Evolutionary conservation across 768 basidiomycete species (phyloP).

Genomic region (Chlorophyllum brunneum): DNA sequence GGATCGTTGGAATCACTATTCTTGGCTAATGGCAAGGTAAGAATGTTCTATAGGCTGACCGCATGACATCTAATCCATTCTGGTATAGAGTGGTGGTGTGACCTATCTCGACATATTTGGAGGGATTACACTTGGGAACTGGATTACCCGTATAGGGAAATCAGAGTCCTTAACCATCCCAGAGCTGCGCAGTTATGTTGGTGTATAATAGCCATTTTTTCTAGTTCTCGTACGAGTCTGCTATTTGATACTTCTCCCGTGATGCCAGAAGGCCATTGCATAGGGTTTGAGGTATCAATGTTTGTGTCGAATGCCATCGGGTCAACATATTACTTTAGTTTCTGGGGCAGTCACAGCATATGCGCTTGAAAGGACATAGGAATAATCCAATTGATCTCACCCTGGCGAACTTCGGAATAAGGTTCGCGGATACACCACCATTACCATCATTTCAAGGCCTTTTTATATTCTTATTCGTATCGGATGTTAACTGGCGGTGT

Average conservation of each 20-base stretch:
- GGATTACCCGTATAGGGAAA: constrained; percentile 13
- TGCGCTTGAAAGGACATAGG: too few relatives aligned
- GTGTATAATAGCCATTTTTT: constrained; percentile 3
- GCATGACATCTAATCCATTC: not conserved
- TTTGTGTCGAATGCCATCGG: too few relatives aligned
- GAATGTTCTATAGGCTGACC: not conserved
- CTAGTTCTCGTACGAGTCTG: too few relatives aligned
- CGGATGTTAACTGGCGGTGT: too few relatives aligned
- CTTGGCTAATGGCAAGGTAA: constrained; percentile 14
- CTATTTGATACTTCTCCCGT: not conserved
- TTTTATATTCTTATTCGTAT: too few relatives aligned
- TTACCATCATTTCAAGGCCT: too few relatives aligned
- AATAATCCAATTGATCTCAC: too few relatives aligned
- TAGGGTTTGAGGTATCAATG: too few relatives aligned
- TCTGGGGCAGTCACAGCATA: too few relatives aligned
- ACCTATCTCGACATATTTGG: constrained; percentile 13
- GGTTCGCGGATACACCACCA: too few relatives aligned
- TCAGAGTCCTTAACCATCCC: constrained; percentile 13
- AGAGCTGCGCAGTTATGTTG: constrained; percentile 5
- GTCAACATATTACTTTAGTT: too few relatives aligned
- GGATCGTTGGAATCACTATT: constrained; percentile 13
- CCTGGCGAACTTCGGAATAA: too few relatives aligned
- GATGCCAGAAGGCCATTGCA: not conserved
- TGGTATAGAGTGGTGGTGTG: constrained; percentile 14
- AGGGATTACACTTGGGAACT: constrained; percentile 17